Base-by-base conservation (phyloP, 2,329 filamentous ascomycete genomes). In the Claviceps paspali region DNA sequence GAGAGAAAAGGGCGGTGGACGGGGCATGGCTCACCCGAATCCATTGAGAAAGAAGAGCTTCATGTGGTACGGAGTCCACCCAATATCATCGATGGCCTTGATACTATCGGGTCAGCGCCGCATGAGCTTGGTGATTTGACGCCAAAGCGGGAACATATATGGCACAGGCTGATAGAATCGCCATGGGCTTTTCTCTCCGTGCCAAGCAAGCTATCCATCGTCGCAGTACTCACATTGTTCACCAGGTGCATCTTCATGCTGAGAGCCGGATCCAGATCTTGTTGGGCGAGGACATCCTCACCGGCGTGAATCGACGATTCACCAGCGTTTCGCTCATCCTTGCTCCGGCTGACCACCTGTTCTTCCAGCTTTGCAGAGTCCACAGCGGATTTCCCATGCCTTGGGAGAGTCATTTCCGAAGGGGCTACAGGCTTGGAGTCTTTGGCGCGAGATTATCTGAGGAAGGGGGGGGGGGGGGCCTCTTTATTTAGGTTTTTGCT, bases 191-290 rank as follows among this genome's bases (percentile, higher is more conserved):
- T 24, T 29, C 18, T 6, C 15, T 35, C 15, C 10, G 26, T 8
- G 14, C 17, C 2, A 8, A 29, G 21, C 9, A 4, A 36, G n/a
- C n/a, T n/a, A n/a, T n/a, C 12, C 18, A 12, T n/a, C 17, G 6
- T 22, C 33, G 11, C n/a, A 47, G 33, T 38, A 47, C 68, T 56
- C 47, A 73, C 73, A 53, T 82, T 69, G 50, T 82, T 82, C 41
- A 82, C 68, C 21, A 82, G 60, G 46, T 76, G 67, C 74, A 81
- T 82, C 53, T 82, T 81, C 29, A 67, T 67, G 46, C 72, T 71
- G 31, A 81, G 56, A 1, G 68, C 73, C 4, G 73, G 70, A 49
- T 81, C 76, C 21, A 71, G 56, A 47, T 71, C 64, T 52, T 79
- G 69, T 38, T 64, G 55, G 4, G 61, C 63, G 11, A 80, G 61